Conservation (phyloP, 2,329 filamentous ascomycete genomes). For the Colletotrichum sp. region DNA sequence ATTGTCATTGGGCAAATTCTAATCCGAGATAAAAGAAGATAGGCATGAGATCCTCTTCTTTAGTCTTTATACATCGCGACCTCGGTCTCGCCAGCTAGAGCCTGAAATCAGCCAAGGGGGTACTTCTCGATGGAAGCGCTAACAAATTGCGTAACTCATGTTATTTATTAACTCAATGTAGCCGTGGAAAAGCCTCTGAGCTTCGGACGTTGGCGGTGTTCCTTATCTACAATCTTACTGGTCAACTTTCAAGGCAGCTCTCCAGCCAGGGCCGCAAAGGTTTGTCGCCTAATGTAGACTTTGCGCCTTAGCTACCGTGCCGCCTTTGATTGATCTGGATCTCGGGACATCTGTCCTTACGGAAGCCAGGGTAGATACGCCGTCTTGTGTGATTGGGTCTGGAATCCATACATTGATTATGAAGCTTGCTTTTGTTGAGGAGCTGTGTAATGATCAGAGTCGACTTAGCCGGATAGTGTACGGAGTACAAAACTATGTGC, state of each 20-base stretch:
- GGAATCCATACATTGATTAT: neutral
- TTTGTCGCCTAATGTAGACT: constrained; percentile 37
- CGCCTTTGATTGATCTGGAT: constrained; percentile 34
- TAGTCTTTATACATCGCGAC: neutral
- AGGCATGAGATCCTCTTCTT: neutral
- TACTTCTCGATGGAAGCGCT: constrained; percentile 28
- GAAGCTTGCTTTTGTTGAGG: neutral
- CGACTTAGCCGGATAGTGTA: neutral
- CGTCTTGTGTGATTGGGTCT: constrained; percentile 9
- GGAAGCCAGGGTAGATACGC: constrained; percentile 28
- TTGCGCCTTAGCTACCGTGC: constrained; percentile 35
- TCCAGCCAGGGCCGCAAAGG: constrained; percentile 33
- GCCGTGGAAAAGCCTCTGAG: constrained; percentile 24
- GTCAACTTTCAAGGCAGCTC: constrained; percentile 32
- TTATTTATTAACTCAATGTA: neutral
- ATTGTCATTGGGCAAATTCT: neutral
- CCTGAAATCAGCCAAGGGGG: constrained; percentile 31
- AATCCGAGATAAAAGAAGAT: neutral
- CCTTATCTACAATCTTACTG: constrained; percentile 32
- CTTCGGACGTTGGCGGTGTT: constrained; percentile 33
- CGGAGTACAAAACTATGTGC: neutral
- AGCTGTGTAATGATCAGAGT: neutral
- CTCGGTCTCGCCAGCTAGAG: constrained; percentile 30
- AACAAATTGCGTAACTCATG: constrained; percentile 1
- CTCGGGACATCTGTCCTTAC: constrained; percentile 33